phyloP scores from a whole-genome alignment of 2,329 filamentous ascomycete species.

The Periconia sp. region DNA sequence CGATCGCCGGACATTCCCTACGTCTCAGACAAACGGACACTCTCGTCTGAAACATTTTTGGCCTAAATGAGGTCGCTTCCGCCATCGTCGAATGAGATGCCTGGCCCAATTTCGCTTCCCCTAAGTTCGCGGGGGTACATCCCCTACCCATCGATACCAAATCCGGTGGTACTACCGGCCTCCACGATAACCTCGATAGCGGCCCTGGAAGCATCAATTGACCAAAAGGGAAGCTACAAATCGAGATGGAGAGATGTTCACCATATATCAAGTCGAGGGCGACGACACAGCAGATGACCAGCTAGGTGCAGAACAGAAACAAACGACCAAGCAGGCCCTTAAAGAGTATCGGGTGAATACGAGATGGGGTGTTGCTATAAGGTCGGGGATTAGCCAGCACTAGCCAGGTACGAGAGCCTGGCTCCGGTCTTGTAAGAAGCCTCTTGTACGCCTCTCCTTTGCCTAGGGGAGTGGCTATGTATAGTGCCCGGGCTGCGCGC shows the following conservation, averaged over 20 bases:
- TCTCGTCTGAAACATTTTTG: neutral
- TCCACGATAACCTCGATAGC: neutral
- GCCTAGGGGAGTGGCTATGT: neutral
- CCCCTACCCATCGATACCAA: neutral
- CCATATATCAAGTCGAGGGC: too few species aligned
- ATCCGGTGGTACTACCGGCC: neutral
- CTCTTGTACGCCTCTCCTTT: neutral
- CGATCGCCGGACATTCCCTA: neutral
- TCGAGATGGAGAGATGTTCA: neutral
- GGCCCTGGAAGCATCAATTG: neutral
- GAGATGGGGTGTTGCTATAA: neutral
- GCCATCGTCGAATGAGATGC: neutral
- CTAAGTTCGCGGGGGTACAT: neutral
- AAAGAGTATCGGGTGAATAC: neutral
- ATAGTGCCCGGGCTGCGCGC: neutral
- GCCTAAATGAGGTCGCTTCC: neutral
- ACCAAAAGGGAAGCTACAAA: neutral
- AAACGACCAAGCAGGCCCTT: neutral
- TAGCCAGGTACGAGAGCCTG: neutral
- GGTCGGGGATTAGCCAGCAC: neutral
- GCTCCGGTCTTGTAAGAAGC: neutral
- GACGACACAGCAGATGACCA: neutral
- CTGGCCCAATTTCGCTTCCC: neutral
- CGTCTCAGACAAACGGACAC: neutral
- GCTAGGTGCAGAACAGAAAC: neutral